Conservation (phyloP, 2,329 filamentous ascomycete genomes). For the Cadophora sp. region DNA sequence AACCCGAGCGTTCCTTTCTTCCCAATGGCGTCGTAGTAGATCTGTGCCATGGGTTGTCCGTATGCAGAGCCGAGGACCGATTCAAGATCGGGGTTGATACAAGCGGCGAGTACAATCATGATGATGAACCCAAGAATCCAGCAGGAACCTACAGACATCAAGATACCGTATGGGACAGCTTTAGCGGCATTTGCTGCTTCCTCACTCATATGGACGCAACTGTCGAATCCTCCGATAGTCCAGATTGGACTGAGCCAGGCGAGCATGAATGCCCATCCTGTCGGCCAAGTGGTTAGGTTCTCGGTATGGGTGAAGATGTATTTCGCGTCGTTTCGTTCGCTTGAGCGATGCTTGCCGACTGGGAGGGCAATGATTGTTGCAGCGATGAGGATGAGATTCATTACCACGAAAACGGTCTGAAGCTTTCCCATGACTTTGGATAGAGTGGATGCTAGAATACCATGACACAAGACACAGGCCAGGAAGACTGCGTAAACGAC, state of each 20-base stretch:
- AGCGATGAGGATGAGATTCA: conserved; percentile 62
- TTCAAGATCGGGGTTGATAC: conserved; percentile 59
- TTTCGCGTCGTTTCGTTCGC: conserved; percentile 49
- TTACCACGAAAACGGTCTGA: conserved; percentile 60
- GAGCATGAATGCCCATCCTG: conserved; percentile 64
- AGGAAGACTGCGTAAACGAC: conserved; percentile 64
- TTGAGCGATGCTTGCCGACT: conserved; percentile 50
- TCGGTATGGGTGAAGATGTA: conserved; percentile 64
- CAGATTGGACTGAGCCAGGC: conserved; percentile 68
- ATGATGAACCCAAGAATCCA: conserved; percentile 65
- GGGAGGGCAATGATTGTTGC: conserved; percentile 64
- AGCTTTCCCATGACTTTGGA: conserved; percentile 65
- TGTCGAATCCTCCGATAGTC: conserved; percentile 64
- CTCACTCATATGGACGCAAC: conserved; percentile 65
- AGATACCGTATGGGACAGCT: conserved; percentile 64
- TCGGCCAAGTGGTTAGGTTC: conserved; percentile 64
- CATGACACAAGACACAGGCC: conserved; percentile 59
- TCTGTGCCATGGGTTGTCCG: conserved; percentile 62
- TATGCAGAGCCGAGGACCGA: conserved; percentile 56
- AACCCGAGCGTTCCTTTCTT: conserved; percentile 64
- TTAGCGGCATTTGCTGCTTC: conserved; percentile 66
- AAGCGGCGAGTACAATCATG: conserved; percentile 62
- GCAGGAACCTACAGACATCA: conserved; percentile 62
- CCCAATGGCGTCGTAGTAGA: conserved; percentile 66
- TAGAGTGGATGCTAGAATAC: conserved; percentile 58